Percentiles rank a stretch among this genome's conserved stretches.
Evolutionary conservation across 2,329 filamentous ascomycete genomes (phyloP).

Genomic region (Monosporascus sp.): DNA sequence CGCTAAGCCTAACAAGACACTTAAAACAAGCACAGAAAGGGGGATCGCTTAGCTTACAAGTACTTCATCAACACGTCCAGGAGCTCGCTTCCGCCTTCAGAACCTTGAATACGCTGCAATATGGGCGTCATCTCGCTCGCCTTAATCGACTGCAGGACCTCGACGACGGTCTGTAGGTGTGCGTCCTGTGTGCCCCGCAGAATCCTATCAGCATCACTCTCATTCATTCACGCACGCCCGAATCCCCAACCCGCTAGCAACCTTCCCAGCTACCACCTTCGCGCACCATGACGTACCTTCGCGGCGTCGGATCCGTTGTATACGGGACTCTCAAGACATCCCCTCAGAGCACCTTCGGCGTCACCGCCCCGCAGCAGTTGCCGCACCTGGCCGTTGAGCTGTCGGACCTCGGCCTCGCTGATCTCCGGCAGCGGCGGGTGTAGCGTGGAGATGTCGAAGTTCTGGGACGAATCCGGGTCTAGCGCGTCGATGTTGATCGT

Average conservation of each 20-base stretch:
- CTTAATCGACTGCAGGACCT: constrained; percentile 94
- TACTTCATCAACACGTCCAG: constrained; percentile 98
- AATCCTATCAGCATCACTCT: constrained; percentile 9
- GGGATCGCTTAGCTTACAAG: constrained; percentile 52
- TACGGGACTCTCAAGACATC: constrained; percentile 80
- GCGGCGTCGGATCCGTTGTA: constrained; percentile 57
- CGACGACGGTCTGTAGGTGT: constrained; percentile 81
- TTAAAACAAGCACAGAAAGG: background rate
- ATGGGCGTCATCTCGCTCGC: constrained; percentile 92
- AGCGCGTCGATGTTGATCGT: constrained; percentile 93
- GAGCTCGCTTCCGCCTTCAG: constrained; percentile 75
- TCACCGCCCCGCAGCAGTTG: constrained; percentile 86
- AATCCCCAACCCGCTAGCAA: too few relatives aligned
- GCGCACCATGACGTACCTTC: constrained; percentile 42
- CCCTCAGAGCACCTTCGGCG: constrained; percentile 77
- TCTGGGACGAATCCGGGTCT: constrained; percentile 82
- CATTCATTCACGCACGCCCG: background rate
- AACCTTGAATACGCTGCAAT: constrained; percentile 72
- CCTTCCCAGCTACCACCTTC: background rate
- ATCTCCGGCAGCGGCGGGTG: constrained; percentile 71
- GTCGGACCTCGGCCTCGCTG: constrained; percentile 72
- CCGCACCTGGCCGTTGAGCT: constrained; percentile 73
- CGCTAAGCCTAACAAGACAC: too few relatives aligned
- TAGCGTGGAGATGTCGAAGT: constrained; percentile 85
- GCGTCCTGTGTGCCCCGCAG: constrained; percentile 56